phyloP scores from a whole-genome alignment of 192 early-diverging fungal species.

The Martensiomyces pterosporus region DNA sequence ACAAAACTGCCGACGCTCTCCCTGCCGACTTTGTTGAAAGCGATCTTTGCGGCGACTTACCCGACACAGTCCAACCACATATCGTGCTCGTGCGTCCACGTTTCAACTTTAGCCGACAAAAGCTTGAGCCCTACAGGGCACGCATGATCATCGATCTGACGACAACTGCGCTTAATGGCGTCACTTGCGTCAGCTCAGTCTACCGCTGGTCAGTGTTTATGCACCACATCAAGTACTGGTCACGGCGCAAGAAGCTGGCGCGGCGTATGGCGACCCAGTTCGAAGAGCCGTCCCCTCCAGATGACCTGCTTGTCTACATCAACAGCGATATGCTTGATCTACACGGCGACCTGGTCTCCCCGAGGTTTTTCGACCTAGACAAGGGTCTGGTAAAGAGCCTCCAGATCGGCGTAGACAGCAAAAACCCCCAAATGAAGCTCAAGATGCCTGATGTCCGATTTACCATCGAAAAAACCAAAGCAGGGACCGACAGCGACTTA shows the following conservation, averaged over 20 bases:
- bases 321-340: conserved; percentile 36
- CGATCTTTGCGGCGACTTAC: conserved; percentile 31
- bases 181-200: conserved; percentile 30
- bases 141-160: conserved; percentile 33
- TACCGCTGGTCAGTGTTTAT: conserved; percentile 50
- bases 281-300: conserved; percentile 14
- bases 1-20: neutral
- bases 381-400: conserved; percentile 11
- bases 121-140: conserved; percentile 26
- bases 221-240: conserved; percentile 47
- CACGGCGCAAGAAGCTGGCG: conserved; percentile 35
- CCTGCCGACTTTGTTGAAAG: conserved; percentile 10
- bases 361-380: conserved; percentile 35
- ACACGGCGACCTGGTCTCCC: conserved; percentile 33
- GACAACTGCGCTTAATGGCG: conserved; percentile 20
- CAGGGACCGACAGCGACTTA: conserved; percentile 22
- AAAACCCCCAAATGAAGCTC: conserved; percentile 30
- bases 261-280: conserved; percentile 34
- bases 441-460: conserved; percentile 34
- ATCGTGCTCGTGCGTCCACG: conserved; percentile 21
- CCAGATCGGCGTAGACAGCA: neutral
- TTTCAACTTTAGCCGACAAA: conserved; percentile 22
- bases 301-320: conserved; percentile 36
- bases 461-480: conserved; percentile 17
- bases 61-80: conserved; percentile 31